phyloP scores from a whole-genome alignment of 768 basidiomycete species.

The Auricularia auricula-judae region DNA sequence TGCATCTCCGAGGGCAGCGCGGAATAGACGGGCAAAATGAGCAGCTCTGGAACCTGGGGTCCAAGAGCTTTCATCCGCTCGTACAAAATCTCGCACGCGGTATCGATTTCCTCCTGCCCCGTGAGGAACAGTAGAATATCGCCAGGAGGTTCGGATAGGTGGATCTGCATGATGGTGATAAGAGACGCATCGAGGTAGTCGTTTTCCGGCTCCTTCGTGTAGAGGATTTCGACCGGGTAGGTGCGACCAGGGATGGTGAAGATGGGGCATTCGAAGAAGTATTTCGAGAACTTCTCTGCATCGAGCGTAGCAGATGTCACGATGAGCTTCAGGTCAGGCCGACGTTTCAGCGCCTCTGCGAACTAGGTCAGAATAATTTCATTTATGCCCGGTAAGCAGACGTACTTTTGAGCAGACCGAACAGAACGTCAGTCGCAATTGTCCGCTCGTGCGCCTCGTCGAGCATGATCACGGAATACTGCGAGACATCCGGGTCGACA shows the following conservation, averaged over 20 bases:
- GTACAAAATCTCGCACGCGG: slow-evolving; percentile 90
- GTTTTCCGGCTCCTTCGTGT: slow-evolving; percentile 95
- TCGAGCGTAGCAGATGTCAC: slow-evolving; percentile 99
- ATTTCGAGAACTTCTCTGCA: slow-evolving; percentile 98
- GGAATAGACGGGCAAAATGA: slow-evolving; percentile 96
- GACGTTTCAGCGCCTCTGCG: slow-evolving; percentile 85
- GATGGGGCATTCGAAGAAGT: slow-evolving; percentile 97
- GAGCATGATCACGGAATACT: slow-evolving; percentile 93
- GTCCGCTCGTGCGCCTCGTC: slow-evolving; percentile 99
- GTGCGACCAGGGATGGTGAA: slow-evolving; percentile 99
- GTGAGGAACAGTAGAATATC: slow-evolving; percentile 96
- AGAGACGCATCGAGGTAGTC: slow-evolving; percentile 98
- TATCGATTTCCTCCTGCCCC: slow-evolving; percentile 98
- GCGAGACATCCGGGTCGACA: slow-evolving; percentile 86
- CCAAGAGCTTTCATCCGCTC: slow-evolving; percentile 99
- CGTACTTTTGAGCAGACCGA: slow-evolving; percentile 84
- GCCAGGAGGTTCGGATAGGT: slow-evolving; percentile 94
- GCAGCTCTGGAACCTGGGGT: slow-evolving; percentile 94
- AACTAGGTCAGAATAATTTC: slow-evolving; percentile 12
- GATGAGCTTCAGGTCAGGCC: slow-evolving; percentile 93
- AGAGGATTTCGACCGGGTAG: slow-evolving; percentile 97
- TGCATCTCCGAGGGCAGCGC: slow-evolving; percentile 97
- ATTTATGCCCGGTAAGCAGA: slow-evolving; percentile 14
- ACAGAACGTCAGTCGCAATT: slow-evolving; percentile 96
- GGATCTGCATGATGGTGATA: slow-evolving; percentile 99